Conservation (phyloP, 805 yeast species). For the Candida germanica region DNA sequence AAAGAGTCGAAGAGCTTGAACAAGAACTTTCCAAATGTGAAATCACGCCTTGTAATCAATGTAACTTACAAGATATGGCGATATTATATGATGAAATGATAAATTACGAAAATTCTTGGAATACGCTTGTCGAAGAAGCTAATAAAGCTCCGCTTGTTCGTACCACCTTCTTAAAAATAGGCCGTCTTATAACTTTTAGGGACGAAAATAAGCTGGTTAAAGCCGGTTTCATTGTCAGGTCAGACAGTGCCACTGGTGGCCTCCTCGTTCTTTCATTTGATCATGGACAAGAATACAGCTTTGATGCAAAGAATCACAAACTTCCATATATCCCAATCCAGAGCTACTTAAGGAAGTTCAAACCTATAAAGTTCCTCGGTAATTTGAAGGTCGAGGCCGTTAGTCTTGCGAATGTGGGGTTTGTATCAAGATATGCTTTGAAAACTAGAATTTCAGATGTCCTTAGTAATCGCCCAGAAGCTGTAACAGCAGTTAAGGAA, state of each 20-base stretch:
- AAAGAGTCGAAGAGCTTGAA: slow-evolving; percentile 53
- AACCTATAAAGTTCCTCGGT: slow-evolving; percentile 31
- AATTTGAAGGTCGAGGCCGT: slow-evolving; percentile 37
- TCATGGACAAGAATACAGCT: slow-evolving; percentile 34
- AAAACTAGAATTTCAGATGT: slow-evolving; percentile 31
- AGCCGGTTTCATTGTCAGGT: slow-evolving; percentile 55
- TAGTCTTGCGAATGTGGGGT: slow-evolving; percentile 40
- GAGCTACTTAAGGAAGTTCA: slow-evolving; percentile 36
- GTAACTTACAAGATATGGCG: slow-evolving; percentile 42
- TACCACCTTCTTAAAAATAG: slow-evolving; percentile 44
- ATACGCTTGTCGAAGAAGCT: slow-evolving; percentile 46
- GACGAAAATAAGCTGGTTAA: slow-evolving; percentile 41
- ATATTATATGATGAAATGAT: slow-evolving; percentile 42
- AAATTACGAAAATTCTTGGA: slow-evolving; percentile 44
- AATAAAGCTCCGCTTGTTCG: slow-evolving; percentile 47
- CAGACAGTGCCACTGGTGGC: slow-evolving; percentile 28
- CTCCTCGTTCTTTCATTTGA: slow-evolving; percentile 45
- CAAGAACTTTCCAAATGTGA: slow-evolving; percentile 40
- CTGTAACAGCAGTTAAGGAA: slow-evolving; percentile 31
- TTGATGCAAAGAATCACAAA: slow-evolving; percentile 17
- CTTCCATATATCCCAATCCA: slow-evolving; percentile 38
- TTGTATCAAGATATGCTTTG: slow-evolving; percentile 38
- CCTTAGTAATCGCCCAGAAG: slow-evolving; percentile 32
- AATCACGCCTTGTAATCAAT: slow-evolving; percentile 33
- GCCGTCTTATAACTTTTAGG: slow-evolving; percentile 58